Evolutionary conservation across 1,284 basidiomycete species (phyloP).

Genomic region (Malassezia sympodialis): DNA sequence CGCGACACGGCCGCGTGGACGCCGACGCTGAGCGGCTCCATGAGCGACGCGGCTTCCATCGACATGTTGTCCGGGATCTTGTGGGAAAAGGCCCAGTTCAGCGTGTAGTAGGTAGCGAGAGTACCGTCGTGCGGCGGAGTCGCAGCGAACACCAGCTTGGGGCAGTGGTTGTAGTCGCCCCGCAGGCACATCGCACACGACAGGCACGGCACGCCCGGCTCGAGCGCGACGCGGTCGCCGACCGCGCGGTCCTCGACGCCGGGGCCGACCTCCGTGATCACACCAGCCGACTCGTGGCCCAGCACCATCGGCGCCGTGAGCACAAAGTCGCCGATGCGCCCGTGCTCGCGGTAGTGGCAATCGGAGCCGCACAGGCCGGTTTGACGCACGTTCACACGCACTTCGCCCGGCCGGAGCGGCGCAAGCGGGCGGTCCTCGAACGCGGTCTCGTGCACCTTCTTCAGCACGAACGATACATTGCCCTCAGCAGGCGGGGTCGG

Average conservation of each 20-base stretch:
- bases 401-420: constrained; percentile 58
- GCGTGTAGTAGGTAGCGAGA: constrained; percentile 57
- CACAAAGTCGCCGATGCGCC: constrained; percentile 57
- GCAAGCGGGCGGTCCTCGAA: constrained; percentile 70
- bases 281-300: constrained; percentile 57
- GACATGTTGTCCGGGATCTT: constrained; percentile 49
- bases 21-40: constrained; percentile 87
- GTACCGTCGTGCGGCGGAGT: constrained; percentile 85
- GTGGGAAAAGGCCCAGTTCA: constrained; percentile 45
- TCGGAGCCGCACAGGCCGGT: constrained; percentile 66
- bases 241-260: constrained; percentile 63
- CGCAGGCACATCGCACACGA: constrained; percentile 54
- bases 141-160: constrained; percentile 70
- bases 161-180: constrained; percentile 50
- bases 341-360: constrained; percentile 50
- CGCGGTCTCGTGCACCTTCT: constrained; percentile 60
- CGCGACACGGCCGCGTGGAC: constrained; percentile 75
- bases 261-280: constrained; percentile 57
- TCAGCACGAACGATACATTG: constrained; percentile 70
- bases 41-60: constrained; percentile 55
- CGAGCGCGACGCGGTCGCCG: constrained; percentile 78
- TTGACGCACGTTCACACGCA: constrained; percentile 81
- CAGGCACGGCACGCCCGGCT: constrained; percentile 67
- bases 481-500: constrained; percentile 28
- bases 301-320: constrained; percentile 69